These are phyloP conservation scores for Moesziomyces globuligerus DNA, from an alignment of 1,284 basidiomycete species.

Conservation along the genomic window DNA sequence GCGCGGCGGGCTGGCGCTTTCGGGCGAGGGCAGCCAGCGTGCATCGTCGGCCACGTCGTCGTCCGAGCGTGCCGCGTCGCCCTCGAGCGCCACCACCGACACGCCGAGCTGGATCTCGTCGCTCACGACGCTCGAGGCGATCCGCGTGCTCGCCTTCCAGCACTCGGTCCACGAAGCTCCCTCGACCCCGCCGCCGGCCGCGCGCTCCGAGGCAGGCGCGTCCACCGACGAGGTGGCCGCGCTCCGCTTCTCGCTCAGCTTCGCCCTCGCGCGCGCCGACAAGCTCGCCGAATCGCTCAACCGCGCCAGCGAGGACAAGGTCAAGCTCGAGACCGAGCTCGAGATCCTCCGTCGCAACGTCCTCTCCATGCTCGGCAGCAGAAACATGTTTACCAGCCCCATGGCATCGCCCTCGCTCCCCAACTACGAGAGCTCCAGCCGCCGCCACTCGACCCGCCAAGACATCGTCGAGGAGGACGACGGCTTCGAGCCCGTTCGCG, in stretches of 20 bases:
- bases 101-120: constrained; percentile 31
- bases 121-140: constrained; percentile 33
- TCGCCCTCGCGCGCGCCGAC: constrained; percentile 20
- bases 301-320: constrained; percentile 18
- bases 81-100: constrained; percentile 4
- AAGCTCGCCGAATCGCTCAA: constrained; percentile 22
- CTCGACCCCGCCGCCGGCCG: not conserved
- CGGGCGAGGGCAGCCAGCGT: not conserved
- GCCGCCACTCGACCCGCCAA: not conserved
- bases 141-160: constrained; percentile 37
- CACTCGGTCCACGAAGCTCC: constrained; percentile 1
- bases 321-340: constrained; percentile 24
- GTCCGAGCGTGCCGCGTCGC: constrained; percentile 3
- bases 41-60: not conserved
- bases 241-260: constrained; percentile 29
- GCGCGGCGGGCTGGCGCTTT: constrained; percentile 5
- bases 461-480: not conserved
- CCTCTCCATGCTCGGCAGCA: constrained; percentile 26
- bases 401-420: not conserved
- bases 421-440: not conserved
- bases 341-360: constrained; percentile 30
- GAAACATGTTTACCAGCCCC: constrained; percentile 6
- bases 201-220: not conserved
- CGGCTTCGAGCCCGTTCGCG: not conserved
- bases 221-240: constrained; percentile 17